Evolutionary conservation across 805 yeast species (phyloP).

Genomic region (Pichia manshurica): DNA sequence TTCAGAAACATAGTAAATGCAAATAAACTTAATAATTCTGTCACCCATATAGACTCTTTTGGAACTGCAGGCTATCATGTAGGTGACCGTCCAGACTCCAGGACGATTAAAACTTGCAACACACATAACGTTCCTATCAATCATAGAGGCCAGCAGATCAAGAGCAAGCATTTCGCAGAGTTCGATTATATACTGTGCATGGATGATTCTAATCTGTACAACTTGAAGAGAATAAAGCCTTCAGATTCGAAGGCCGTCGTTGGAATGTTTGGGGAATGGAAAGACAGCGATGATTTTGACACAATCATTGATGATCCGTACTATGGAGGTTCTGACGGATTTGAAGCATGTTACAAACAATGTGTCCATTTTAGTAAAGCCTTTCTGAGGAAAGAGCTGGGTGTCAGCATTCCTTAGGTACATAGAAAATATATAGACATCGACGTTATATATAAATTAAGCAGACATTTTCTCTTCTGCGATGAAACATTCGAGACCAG

Average conservation of each 20-base stretch:
- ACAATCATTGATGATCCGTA: conserved; percentile 83
- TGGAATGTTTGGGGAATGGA: conserved; percentile 77
- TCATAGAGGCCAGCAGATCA: conserved; percentile 71
- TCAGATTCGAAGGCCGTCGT: conserved; percentile 43
- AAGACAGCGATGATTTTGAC: conserved; percentile 43
- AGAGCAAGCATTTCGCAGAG: conserved; percentile 41
- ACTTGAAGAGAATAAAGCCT: conserved; percentile 51
- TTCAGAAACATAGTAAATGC: conserved; percentile 59
- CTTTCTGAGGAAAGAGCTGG: conserved; percentile 49
- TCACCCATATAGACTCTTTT: conserved; percentile 69
- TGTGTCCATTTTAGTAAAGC: conserved; percentile 68
- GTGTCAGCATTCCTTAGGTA: background rate
- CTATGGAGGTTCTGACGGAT: conserved; percentile 82
- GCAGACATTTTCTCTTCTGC: conserved; percentile 43
- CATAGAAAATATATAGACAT: background rate
- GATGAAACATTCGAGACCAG: conserved; percentile 80
- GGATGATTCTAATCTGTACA: conserved; percentile 55
- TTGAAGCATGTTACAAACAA: conserved; percentile 73
- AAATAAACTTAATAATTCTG: conserved; percentile 37
- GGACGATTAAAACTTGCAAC: conserved; percentile 64
- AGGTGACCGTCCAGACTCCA: conserved; percentile 76
- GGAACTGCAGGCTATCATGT: conserved; percentile 84
- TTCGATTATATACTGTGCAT: conserved; percentile 69
- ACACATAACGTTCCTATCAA: conserved; percentile 67
- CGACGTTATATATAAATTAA: background rate